Base-by-base conservation (phyloP, 176 grass and related monocot species). In the Raddia distichophylla region DNA sequence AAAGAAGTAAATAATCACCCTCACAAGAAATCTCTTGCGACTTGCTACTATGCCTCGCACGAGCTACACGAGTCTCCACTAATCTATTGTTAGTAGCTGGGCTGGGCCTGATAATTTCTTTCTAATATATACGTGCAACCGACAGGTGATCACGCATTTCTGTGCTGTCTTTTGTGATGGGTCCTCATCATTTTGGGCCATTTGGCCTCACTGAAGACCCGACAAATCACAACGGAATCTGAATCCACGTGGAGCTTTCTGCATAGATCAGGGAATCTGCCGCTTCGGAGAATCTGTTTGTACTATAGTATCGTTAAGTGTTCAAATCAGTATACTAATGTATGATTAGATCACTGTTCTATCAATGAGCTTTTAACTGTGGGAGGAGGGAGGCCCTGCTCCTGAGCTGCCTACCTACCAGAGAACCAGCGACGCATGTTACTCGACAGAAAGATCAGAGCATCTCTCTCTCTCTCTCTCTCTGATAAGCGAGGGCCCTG, bases 401-500 rank as follows among this genome's bases (percentile, higher is more conserved):
- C 51, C 34, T 27, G 27, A 27, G 27, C 27, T 33, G 1, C 52
- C 19, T 7, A 40, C 37, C 37, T 40, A 40, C 37, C 37, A 40
- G 37, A 1, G 37, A 3, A 40, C 37, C 37, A 40, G 37, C 37
- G 37, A 68, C 76, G 13, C 55, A 11, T 53, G 49, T 13, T 35
- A 58, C 12, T 2, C 37, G 16, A 7, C 70, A 60, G 8, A 74
- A 66, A 72, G 1, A 59, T 74, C 69, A 44, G 77, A 32, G 12
- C 58, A 32, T 7, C 10, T 15, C 54, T 74, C 3, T 32, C 77
- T 13, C n/a, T 59, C 13, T 22, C 77, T 13, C n/a, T 59, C 13
- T 22, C 33, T 82, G 79, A 87, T 87, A 87, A 87, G 85, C 64
- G 46, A 63, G 71, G 34, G 46, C 35, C 73, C 72, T 87, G 79